phyloP scores from a whole-genome alignment of 1,139 yeast species.

The Debaryomycetaceae sp. region DNA sequence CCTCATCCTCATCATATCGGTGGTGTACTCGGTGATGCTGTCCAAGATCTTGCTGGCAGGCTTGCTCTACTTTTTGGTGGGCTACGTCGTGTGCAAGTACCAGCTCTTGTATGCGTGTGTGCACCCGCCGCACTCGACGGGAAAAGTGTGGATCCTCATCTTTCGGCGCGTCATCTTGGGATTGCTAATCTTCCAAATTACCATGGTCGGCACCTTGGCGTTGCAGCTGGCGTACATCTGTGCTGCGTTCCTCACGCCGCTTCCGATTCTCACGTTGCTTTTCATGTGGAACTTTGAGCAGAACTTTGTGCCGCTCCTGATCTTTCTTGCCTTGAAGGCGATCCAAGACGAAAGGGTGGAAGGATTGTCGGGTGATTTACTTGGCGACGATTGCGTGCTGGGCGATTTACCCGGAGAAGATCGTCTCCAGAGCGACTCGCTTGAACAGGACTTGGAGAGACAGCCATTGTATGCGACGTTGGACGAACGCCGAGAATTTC shows the following conservation, averaged over 20 bases:
- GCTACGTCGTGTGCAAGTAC: conserved; percentile 72
- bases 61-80: conserved; percentile 58
- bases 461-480: conserved; percentile 24
- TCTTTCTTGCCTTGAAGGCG: conserved; percentile 72
- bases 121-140: conserved; percentile 84
- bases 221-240: conserved; percentile 66
- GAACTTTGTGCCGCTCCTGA: conserved; percentile 68
- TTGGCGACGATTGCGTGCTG: conserved; percentile 3
- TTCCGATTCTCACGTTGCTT: conserved; percentile 57
- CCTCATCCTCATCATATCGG: conserved; percentile 60
- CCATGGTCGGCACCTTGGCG: conserved; percentile 86
- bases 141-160: conserved; percentile 79
- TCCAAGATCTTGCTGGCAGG: conserved; percentile 70
- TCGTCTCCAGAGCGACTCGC: conserved; percentile 1
- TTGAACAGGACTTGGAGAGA: neutral
- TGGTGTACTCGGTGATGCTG: conserved; percentile 69
- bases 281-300: conserved; percentile 75
- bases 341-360: conserved; percentile 9
- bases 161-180: conserved; percentile 67
- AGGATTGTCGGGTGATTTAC: too few species aligned
- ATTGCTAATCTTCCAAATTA: conserved; percentile 63
- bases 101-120: conserved; percentile 71
- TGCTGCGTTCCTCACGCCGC: conserved; percentile 62
- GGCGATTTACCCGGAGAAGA: too few species aligned
- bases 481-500: conserved; percentile 57